These are phyloP conservation scores for Elsinoe batatas DNA, from an alignment of 2,329 filamentous ascomycete genomes.

Conservation along the genomic window DNA sequence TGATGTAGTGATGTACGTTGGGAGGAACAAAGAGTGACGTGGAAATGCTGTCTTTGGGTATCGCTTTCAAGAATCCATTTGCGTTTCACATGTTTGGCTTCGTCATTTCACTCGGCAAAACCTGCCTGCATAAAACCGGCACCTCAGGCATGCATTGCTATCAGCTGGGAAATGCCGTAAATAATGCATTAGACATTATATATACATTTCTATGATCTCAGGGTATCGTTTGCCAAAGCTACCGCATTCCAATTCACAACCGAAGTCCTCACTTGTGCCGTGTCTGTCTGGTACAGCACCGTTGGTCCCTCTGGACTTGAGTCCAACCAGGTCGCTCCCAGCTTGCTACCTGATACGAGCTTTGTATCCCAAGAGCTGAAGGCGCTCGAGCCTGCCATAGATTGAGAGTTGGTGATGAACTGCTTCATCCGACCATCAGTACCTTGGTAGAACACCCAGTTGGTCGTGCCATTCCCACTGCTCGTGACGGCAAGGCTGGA, in stretches of 20 bases:
- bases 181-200: background rate
- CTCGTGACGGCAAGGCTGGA: conserved; percentile 2
- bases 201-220: background rate
- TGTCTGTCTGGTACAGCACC: conserved; percentile 4
- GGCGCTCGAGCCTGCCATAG: background rate
- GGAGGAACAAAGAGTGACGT: background rate
- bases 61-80: background rate
- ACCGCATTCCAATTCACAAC: conserved; percentile 1
- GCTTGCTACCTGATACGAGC: background rate
- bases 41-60: background rate
- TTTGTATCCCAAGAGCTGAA: background rate
- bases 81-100: background rate
- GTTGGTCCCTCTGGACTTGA: background rate
- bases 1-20: background rate
- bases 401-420: background rate
- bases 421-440: background rate
- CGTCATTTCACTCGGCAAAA: background rate
- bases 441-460: conserved; percentile 1
- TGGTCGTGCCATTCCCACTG: background rate
- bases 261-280: background rate
- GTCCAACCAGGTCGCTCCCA: conserved; percentile 1
- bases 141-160: background rate
- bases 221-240: conserved; percentile 1
- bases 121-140: background rate
- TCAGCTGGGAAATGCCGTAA: too few relatives aligned